Percentiles rank a stretch among this genome's conserved stretches.
Conservation (phyloP, 2,329 filamentous ascomycete species). For the Scedosporium dehoogii region DNA sequence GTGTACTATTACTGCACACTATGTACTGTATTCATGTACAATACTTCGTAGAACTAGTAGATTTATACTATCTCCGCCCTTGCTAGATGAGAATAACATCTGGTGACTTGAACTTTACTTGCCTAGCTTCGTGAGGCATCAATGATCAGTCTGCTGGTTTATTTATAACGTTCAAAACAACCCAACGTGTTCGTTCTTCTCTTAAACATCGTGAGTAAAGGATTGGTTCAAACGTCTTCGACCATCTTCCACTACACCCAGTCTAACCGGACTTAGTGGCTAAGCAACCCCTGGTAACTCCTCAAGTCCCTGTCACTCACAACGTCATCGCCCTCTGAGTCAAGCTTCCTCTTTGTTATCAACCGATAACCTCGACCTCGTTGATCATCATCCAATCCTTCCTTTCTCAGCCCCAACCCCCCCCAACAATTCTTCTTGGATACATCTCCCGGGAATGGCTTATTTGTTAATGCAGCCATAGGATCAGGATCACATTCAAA, state of each 20-base stretch:
- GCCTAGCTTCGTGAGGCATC: not conserved
- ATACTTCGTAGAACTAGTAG: not conserved
- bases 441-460: not conserved
- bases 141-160: too few relatives aligned
- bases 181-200: too few relatives aligned
- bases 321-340: not conserved
- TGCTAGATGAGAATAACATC: not conserved
- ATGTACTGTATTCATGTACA: not conserved
- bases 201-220: not conserved
- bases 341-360: not conserved
- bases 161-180: too few relatives aligned
- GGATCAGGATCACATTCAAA: not conserved
- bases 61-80: too few relatives aligned
- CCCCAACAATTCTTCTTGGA: not conserved
- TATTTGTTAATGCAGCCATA: not conserved
- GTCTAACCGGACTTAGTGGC: too few relatives aligned
- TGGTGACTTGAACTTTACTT: not conserved
- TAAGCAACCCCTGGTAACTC: not conserved
- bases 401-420: not conserved
- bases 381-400: not conserved
- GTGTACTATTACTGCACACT: not conserved
- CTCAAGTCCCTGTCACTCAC: not conserved
- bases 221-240: not conserved
- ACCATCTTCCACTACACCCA: not conserved
- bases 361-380: not conserved